A percentile compares a stretch with the other conserved stretches of the same genome.
These are phyloP conservation scores for Stevia rebaudiana DNA, from an alignment of 140 eudicot genomes.

Conservation along the genomic window DNA sequence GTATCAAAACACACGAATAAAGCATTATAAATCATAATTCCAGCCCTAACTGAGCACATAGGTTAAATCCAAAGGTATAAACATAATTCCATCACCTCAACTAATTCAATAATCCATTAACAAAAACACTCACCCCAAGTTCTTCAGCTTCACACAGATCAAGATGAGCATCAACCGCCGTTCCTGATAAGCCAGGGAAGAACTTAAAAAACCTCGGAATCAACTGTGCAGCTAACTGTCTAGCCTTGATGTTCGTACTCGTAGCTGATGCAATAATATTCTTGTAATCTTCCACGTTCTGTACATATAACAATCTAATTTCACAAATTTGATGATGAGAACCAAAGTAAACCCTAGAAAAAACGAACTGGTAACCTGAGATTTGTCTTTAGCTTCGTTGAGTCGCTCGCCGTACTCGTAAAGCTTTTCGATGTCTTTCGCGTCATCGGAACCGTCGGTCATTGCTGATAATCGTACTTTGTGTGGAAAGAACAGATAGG, in stretches of 20 bases:
- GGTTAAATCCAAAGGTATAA: background rate
- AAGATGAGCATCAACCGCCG: conserved; percentile 73
- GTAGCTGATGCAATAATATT: conserved; percentile 69
- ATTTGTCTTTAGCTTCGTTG: conserved; percentile 88
- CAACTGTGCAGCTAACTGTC: conserved; percentile 87
- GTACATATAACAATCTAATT: conserved; percentile 8
- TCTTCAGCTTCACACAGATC: conserved; percentile 96
- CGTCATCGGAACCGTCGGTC: conserved; percentile 57
- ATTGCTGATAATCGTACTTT: conserved; percentile 23
- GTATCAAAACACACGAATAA: background rate
- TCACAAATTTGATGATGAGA: background rate
- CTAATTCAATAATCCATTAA: background rate
- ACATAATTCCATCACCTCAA: background rate
- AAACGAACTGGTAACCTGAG: conserved; percentile 47
- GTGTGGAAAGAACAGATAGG: background rate
- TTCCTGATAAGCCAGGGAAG: conserved; percentile 56
- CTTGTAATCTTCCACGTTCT: conserved; percentile 76
- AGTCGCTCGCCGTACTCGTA: conserved; percentile 88
- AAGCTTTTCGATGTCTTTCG: conserved; percentile 75
- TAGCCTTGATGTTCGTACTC: conserved; percentile 61
- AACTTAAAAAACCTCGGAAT: conserved; percentile 84
- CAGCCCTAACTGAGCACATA: background rate
- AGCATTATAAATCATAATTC: background rate
- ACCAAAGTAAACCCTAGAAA: conserved; percentile 9
- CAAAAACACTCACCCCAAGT: conserved; percentile 60